Conservation (phyloP, 805 yeast species). For the Candida suzukii region DNA sequence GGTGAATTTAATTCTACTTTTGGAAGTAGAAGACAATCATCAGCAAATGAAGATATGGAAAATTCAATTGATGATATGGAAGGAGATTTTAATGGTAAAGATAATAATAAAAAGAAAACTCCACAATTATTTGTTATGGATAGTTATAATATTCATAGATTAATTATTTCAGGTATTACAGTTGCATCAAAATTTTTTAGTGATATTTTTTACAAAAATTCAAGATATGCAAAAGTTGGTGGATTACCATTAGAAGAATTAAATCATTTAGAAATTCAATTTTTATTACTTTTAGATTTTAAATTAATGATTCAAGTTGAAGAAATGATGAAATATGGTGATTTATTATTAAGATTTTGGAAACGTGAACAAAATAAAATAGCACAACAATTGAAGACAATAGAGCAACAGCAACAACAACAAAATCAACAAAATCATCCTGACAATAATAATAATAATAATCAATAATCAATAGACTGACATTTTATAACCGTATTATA, state of each 20-base stretch:
- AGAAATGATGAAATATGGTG: conserved; percentile 88
- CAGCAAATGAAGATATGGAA: conserved; percentile 2
- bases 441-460: neutral
- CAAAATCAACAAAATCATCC: conserved; percentile 4
- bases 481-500: no score
- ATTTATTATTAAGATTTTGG: conserved; percentile 79
- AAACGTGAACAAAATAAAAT: conserved; percentile 51
- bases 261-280: conserved; percentile 87
- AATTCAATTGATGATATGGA: conserved; percentile 13
- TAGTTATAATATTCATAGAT: conserved; percentile 88
- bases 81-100: conserved; percentile 12
- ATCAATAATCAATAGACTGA: no score
- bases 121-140: conserved; percentile 77
- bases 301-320: conserved; percentile 81
- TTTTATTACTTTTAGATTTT: conserved; percentile 77
- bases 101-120: conserved; percentile 1
- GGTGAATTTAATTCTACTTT: conserved; percentile 25
- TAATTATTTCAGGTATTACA: conserved; percentile 90
- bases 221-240: conserved; percentile 92
- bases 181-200: conserved; percentile 93
- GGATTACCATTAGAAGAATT: conserved; percentile 91
- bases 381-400: conserved; percentile 5
- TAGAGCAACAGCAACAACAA: conserved; percentile 7
- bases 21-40: conserved; percentile 2
- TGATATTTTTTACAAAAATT: conserved; percentile 90